Base-by-base conservation (phyloP, 257 asterid genomes). In the Henckelia pumila region DNA sequence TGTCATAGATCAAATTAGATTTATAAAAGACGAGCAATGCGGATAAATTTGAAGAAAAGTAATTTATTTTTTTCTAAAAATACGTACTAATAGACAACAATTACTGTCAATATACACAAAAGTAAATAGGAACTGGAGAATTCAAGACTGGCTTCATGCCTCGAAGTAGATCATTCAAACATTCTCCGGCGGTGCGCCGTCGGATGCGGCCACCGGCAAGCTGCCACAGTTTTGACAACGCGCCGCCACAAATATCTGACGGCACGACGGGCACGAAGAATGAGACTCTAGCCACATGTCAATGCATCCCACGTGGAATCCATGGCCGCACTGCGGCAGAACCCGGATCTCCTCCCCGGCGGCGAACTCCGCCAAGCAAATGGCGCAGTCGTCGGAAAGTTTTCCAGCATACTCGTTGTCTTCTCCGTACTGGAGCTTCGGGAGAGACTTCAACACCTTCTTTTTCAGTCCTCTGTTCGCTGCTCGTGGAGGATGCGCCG, bases 211-310 rank as follows among this genome's bases (percentile, higher is more conserved):
- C 8, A 74, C 33, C 10, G 84, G 86, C 30, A 76, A 52, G 28
- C 70, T 72, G 25, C 81, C 83, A 57, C 89, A 84, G 69, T 84
- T 79, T 66, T 81, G 78, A 26, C 86, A 84, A 11, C 84, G 80
- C 55, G 78, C 77, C 65, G 77, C 83, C 47, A 77, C 89, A 75
- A 83, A 62, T 66, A 83, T 72, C 79, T 78, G 79, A 20, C 88
- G 85, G 77, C 85, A 83, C 13, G 84, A 80, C 8, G 88, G 88
- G 19, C 88, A 83, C 23, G 88, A 80, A 23, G 88, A 83, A 56
- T 80, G 88, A 2, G 88, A 83, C 16, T 77, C 80, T 0, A 83
- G 84, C 88, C 88, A 80, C 84, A 80, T 78, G 84, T 83, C 88
- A 56, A 83, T 78, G 75, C 88, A 83, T 1, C 57, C 73, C 6